Conservation (phyloP, 768 basidiomycete genomes). For the Pisolithus marmoratus region DNA sequence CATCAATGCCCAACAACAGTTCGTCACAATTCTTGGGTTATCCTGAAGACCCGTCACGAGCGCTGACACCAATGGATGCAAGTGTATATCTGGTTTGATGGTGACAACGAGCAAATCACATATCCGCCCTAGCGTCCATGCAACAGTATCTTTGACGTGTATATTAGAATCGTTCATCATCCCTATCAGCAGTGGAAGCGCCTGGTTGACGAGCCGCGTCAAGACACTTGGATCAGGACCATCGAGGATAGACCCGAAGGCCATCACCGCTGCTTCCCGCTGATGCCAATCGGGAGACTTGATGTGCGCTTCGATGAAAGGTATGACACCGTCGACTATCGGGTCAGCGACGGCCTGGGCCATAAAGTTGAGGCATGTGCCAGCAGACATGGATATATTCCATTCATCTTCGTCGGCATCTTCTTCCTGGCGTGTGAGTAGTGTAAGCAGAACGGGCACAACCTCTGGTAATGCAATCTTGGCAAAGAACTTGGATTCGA, state of each 20-base stretch:
- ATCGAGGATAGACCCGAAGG: conserved; percentile 92
- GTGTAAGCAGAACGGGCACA: conserved; percentile 81
- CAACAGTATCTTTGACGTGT: conserved; percentile 93
- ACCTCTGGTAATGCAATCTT: conserved; percentile 94
- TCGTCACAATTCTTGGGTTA: no score
- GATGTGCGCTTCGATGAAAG: conserved; percentile 97
- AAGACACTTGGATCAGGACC: conserved; percentile 88
- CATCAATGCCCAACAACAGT: no score
- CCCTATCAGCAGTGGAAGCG: conserved; percentile 86
- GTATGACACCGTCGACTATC: conserved; percentile 90
- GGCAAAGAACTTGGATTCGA: conserved; percentile 87
- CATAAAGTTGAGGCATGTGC: conserved; percentile 82
- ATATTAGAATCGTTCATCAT: conserved; percentile 87
- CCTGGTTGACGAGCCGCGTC: conserved; percentile 87
- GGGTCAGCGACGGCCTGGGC: conserved; percentile 87
- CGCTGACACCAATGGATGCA: no score
- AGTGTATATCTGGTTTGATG: conserved; percentile 75
- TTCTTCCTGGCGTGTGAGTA: conserved; percentile 91
- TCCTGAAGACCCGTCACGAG: conserved; percentile 77
- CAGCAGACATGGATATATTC: conserved; percentile 97
- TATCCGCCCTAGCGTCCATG: conserved; percentile 95
- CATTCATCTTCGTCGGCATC: conserved; percentile 98
- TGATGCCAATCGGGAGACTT: conserved; percentile 88
- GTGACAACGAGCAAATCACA: conserved; percentile 82
- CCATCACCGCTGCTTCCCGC: conserved; percentile 97